Evolutionary conservation across 176 grass and related monocot genomes (phyloP), one percentile per base, ranked within the genome.

Genomic region (Alloteropsis semialata): DNA sequence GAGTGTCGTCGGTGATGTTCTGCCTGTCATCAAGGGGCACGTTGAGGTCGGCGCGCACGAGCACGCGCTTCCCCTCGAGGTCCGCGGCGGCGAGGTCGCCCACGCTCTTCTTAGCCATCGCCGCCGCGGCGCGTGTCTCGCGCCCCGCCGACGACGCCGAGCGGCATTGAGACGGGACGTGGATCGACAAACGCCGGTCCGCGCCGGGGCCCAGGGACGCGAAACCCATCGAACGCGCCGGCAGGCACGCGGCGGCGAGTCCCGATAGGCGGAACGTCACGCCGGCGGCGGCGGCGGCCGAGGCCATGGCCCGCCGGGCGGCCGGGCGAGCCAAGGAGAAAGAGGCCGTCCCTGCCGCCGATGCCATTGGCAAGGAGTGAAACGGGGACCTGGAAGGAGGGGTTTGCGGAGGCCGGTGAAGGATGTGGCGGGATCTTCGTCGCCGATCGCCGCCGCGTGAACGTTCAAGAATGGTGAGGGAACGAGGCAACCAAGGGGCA

Each of bases 91-190:
- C 38, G 32, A 88, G 86, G 27, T 78, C 80, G 7, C 86, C 74
- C 4, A 88, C 74, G 86, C 86, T 88, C 86, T 75, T 87, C 78
- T 87, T 87, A 22, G 85, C 70, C 85, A 48, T 75, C n/a, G 78
- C 42, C 45, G 77, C 85, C 85, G 65, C 69, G 14, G 57, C 84
- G 24, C 84, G 68, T 32, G 68, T 38, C 84, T 46, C 36, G 12
- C 57, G 34, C 69, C 46, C 8, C 72, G 57, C 77, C 68, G 27
- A 30, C 69, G 77, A 25, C 28, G 27, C 76, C 59, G 69, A 56
- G 17, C 41, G 16, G 76, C 53, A 30, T 54, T 57, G 33, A 57
- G 19, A 48, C 58, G 54, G 58, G 16, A 33, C 45, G 58, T 39
- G 69, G 43, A 65, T 18, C 77, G 48, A 59, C 17, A 81, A 69